These are phyloP conservation scores for Emmonsia crescens DNA, from an alignment of 2,329 filamentous ascomycete genomes.

Conservation along the genomic window DNA sequence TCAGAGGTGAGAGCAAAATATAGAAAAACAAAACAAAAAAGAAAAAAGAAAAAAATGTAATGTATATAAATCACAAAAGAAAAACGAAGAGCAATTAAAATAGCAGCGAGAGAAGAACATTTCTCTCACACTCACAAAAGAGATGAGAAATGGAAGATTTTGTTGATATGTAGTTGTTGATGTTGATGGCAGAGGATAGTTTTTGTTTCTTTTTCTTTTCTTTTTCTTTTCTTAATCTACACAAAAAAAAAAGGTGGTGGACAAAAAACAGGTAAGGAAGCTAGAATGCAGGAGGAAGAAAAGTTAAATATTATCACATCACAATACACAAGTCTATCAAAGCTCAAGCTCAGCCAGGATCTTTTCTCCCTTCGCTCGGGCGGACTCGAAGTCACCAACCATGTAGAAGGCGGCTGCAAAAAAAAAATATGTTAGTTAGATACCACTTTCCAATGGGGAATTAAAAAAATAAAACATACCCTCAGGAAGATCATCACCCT, in stretches of 20 bases:
- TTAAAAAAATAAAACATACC: conserved; percentile 41
- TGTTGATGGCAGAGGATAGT: neutral
- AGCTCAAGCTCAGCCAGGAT: conserved; percentile 89
- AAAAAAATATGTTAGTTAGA: conserved; percentile 16
- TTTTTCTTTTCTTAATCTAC: neutral
- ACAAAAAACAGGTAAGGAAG: neutral
- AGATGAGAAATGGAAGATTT: neutral
- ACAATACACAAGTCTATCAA: conserved; percentile 12
- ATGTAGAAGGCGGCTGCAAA: conserved; percentile 70
- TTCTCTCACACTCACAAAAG: neutral
- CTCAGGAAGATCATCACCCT: conserved; percentile 93
- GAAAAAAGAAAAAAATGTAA: neutral
- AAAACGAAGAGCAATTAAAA: neutral
- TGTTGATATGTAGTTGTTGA: neutral
- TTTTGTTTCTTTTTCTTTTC: conserved; percentile 7
- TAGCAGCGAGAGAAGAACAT: neutral
- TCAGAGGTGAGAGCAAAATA: neutral
- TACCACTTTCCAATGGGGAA: neutral
- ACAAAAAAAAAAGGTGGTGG: neutral
- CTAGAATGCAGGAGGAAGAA: neutral
- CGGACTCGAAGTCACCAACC: conserved; percentile 92
- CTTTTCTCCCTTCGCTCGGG: conserved; percentile 97
- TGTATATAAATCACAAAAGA: too few species aligned
- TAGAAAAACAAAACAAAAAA: neutral
- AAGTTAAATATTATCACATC: neutral